phyloP scores from a whole-genome alignment of 2,329 filamentous ascomycete genomes.

The Diaporthe sp. region DNA sequence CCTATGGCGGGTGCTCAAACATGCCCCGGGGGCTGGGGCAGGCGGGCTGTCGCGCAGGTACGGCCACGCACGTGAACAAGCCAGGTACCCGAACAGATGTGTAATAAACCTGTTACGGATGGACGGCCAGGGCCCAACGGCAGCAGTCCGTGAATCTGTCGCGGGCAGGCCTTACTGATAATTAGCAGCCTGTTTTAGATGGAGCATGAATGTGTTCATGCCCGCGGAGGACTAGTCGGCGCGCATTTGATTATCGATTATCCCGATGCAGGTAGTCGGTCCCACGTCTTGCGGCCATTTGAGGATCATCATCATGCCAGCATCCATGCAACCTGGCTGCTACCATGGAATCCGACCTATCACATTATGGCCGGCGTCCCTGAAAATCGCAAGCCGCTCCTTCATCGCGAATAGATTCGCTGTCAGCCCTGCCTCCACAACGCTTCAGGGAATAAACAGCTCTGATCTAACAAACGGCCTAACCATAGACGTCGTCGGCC shows the following conservation, averaged over 20 bases:
- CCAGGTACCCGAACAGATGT: background rate
- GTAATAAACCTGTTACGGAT: constrained; percentile 1
- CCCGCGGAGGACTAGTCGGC: constrained; percentile 5
- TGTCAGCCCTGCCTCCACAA: constrained; percentile 23
- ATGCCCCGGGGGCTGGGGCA: constrained; percentile 6
- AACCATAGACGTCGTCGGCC: constrained; percentile 8
- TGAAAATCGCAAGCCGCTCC: constrained; percentile 6
- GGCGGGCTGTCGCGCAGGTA: constrained; percentile 11
- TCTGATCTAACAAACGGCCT: background rate
- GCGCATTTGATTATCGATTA: background rate
- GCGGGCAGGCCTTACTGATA: background rate
- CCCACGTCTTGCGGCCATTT: constrained; percentile 22
- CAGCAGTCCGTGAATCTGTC: background rate
- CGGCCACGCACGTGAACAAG: constrained; percentile 23
- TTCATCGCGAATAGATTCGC: constrained; percentile 28
- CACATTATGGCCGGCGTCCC: constrained; percentile 3
- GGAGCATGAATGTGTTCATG: constrained; percentile 20
- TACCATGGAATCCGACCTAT: constrained; percentile 2
- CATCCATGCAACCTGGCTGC: constrained; percentile 1
- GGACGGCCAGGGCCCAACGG: constrained; percentile 3
- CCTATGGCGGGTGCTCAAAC: constrained; percentile 13
- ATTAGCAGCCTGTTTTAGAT: constrained; percentile 4
- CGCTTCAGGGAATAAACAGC: background rate
- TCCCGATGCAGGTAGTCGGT: constrained; percentile 19
- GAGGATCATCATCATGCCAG: constrained; percentile 27